Conservation (phyloP, 163 green algal genomes). For the Volvox carteri region DNA sequence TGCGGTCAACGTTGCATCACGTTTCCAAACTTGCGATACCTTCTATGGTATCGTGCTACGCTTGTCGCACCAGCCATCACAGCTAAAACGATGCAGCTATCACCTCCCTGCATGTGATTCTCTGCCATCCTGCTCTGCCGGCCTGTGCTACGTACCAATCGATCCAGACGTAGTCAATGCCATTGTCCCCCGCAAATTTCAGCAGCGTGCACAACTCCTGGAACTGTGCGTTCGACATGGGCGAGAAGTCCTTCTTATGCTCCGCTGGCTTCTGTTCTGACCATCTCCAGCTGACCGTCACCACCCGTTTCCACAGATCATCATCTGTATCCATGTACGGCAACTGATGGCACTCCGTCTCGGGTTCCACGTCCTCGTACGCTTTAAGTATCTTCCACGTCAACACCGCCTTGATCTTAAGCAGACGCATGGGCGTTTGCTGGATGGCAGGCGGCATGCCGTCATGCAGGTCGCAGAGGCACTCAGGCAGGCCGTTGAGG, state of each 20-base stretch:
- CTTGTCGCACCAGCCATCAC: too few relatives aligned
- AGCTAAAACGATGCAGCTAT: too few relatives aligned
- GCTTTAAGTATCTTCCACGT: not conserved
- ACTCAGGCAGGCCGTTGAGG: not conserved
- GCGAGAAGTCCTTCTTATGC: constrained; percentile 10
- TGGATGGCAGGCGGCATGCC: not conserved
- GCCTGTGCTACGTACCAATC: constrained; percentile 18
- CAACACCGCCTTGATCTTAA: constrained; percentile 14
- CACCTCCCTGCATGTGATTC: too few relatives aligned
- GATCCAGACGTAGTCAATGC: not conserved
- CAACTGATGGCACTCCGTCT: constrained; percentile 23
- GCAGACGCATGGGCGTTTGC: not conserved
- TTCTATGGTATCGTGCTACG: too few relatives aligned
- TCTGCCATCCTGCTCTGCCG: too few relatives aligned
- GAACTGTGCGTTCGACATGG: constrained; percentile 18
- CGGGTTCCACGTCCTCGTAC: constrained; percentile 20
- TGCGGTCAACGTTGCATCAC: too few relatives aligned
- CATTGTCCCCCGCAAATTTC: not conserved
- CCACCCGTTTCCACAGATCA: not conserved
- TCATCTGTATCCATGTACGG: constrained; percentile 13
- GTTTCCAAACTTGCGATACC: too few relatives aligned
- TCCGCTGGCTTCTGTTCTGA: constrained; percentile 1
- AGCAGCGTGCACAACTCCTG: not conserved
- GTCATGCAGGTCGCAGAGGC: constrained; percentile 10
- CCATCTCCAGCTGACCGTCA: constrained; percentile 41